A percentile compares a stretch with the other conserved stretches of the same genome.
Conservation (phyloP, 1,284 basidiomycete species). For the Lentinus polychrous region DNA sequence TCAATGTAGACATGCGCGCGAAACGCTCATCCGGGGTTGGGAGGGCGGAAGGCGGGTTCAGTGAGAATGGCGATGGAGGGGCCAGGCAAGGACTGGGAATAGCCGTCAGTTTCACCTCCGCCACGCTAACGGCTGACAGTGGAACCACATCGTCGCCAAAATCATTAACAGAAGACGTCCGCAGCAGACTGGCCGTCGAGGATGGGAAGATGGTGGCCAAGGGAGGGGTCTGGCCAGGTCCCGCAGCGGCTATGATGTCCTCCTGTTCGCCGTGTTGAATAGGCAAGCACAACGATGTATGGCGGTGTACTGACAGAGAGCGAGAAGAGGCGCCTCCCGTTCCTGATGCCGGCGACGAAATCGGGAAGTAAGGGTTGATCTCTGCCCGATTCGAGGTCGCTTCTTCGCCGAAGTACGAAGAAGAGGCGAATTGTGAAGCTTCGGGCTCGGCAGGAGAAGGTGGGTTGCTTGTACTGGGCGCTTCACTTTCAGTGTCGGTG, state of each 20-base stretch:
- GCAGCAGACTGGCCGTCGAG: neutral
- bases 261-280: neutral
- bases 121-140: neutral
- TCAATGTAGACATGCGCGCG: neutral
- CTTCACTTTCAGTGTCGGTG: slow-evolving; percentile 24
- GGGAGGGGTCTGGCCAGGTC: slow-evolving; percentile 18
- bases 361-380: slow-evolving; percentile 14
- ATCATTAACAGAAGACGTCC: neutral
- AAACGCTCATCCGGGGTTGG: neutral
- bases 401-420: slow-evolving; percentile 15
- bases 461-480: slow-evolving; percentile 19
- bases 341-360: neutral
- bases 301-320: neutral
- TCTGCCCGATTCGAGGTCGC: neutral
- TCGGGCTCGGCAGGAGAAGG: slow-evolving; percentile 21
- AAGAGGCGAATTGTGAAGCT: neutral
- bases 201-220: slow-evolving; percentile 15
- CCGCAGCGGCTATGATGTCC: slow-evolving; percentile 1
- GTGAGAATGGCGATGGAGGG: slow-evolving; percentile 27
- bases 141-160: neutral
- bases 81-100: slow-evolving; percentile 24
- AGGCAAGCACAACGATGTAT: neutral
- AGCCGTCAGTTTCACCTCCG: slow-evolving; percentile 22
- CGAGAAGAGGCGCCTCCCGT: neutral
- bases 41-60: slow-evolving; percentile 16